Conservation (phyloP, 805 yeast species). For the Starmerella apis region DNA sequence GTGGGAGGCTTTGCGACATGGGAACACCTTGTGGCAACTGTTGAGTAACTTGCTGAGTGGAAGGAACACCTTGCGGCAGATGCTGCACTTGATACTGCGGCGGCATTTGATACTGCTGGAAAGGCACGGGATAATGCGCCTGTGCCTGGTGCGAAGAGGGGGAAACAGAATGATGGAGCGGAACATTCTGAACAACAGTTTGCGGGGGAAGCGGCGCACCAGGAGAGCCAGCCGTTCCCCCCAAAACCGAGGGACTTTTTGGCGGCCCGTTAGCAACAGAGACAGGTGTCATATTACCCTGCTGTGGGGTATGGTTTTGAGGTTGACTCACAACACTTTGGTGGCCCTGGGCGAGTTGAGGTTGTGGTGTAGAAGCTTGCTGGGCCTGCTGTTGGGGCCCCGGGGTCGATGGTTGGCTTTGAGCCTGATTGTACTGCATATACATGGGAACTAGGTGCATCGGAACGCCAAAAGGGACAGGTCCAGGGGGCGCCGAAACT, state of each 20-base stretch:
- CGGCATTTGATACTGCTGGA: conserved; percentile 8
- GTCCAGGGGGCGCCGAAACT: conserved; percentile 11
- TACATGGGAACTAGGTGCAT: conserved; percentile 13
- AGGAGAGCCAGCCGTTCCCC: background rate
- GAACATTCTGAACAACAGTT: background rate
- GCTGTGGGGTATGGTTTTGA: conserved; percentile 3
- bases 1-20: conserved; percentile 8
- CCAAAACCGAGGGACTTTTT: background rate
- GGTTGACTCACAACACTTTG: background rate
- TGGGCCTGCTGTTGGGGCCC: conserved; percentile 7
- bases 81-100: conserved; percentile 9
- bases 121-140: conserved; percentile 4
- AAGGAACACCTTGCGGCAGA: conserved; percentile 3
- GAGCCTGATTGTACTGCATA: conserved; percentile 12
- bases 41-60: conserved; percentile 5
- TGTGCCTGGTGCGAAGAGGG: conserved; percentile 7
- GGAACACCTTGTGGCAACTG: conserved; percentile 7
- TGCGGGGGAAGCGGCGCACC: background rate
- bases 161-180: background rate
- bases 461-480: conserved; percentile 13
- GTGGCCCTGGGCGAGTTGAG: conserved; percentile 6
- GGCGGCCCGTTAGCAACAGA: background rate
- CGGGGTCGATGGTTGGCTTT: conserved; percentile 7
- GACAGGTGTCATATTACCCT: conserved; percentile 4
- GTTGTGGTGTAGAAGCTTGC: conserved; percentile 4